phyloP scores from a whole-genome alignment of 176 grass and related monocot species.

The Ensete ventricosum region DNA sequence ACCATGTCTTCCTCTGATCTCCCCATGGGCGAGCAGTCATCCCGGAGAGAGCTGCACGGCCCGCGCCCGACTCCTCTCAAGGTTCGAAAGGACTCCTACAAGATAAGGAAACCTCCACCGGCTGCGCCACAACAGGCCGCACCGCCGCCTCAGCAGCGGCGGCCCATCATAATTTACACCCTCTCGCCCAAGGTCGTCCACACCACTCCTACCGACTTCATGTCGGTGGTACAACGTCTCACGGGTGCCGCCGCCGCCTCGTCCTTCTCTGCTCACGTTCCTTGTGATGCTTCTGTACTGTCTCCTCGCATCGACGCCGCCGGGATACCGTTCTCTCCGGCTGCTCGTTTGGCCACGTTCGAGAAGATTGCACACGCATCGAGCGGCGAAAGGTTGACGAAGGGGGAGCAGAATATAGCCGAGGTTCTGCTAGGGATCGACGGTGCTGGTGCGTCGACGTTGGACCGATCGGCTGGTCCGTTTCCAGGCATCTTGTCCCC shows the following conservation, averaged over 20 bases:
- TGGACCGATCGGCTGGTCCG: not conserved
- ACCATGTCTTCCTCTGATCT: not conserved
- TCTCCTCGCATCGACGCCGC: not conserved
- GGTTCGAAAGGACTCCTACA: conserved; percentile 27
- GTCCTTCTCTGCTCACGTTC: not conserved
- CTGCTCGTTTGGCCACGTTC: not conserved
- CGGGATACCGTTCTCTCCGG: not conserved
- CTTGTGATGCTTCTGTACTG: not conserved
- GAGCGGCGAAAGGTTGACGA: not conserved
- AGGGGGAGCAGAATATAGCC: not conserved
- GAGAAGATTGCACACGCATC: not conserved
- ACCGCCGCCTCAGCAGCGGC: conserved; percentile 10
- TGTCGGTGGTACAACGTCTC: conserved; percentile 65
- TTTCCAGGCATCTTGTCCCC: not conserved
- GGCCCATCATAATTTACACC: conserved; percentile 52
- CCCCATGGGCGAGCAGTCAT: not conserved
- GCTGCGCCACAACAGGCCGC: not conserved
- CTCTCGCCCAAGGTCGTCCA: conserved; percentile 54
- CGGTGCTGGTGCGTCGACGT: not conserved
- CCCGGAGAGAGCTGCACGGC: conserved; percentile 21
- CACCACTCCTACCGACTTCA: conserved; percentile 51
- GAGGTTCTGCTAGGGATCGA: not conserved
- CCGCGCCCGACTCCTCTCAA: conserved; percentile 38
- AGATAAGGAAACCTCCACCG: conserved; percentile 4
- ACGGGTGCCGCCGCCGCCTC: conserved; percentile 25